phyloP scores from a whole-genome alignment of 2,329 filamentous ascomycete genomes.

The Dactylellina leptospora region DNA sequence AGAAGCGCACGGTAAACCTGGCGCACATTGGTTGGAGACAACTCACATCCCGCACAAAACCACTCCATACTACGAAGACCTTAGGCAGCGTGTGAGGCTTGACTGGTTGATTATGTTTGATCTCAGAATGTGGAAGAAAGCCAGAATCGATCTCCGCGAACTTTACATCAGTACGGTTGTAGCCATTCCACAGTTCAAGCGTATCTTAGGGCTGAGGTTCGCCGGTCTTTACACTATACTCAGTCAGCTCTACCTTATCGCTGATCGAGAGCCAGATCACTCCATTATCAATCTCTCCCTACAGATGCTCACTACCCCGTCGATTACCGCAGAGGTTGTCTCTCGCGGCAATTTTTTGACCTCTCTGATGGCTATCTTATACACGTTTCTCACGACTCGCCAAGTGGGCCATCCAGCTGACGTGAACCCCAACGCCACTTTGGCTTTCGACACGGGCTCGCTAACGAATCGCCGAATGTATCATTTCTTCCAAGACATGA shows the following conservation, averaged over 20 bases:
- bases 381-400: conserved; percentile 93
- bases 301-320: conserved; percentile 95
- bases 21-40: conserved; percentile 85
- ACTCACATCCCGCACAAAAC: conserved; percentile 73
- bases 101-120: conserved; percentile 97
- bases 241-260: conserved; percentile 93
- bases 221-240: conserved; percentile 92
- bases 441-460: conserved; percentile 92
- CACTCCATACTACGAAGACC: conserved; percentile 79
- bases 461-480: conserved; percentile 96
- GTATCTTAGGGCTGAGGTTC: conserved; percentile 89
- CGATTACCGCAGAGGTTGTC: conserved; percentile 94
- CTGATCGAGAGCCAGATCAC: conserved; percentile 94
- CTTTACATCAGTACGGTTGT: conserved; percentile 97
- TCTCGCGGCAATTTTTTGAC: conserved; percentile 95
- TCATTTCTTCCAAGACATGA: conserved; percentile 95
- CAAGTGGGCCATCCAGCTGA: conserved; percentile 95
- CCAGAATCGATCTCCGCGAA: conserved; percentile 86
- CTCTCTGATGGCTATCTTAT: conserved; percentile 92
- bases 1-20: conserved; percentile 58
- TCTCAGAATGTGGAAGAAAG: conserved; percentile 93
- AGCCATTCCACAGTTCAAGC: conserved; percentile 94
- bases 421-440: conserved; percentile 81
- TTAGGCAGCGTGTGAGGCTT: conserved; percentile 86
- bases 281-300: conserved; percentile 98